A percentile compares a stretch with the other conserved stretches of the same genome.
phyloP scores from a whole-genome alignment of 768 basidiomycete genomes.

The Termitomyces titanicus region DNA sequence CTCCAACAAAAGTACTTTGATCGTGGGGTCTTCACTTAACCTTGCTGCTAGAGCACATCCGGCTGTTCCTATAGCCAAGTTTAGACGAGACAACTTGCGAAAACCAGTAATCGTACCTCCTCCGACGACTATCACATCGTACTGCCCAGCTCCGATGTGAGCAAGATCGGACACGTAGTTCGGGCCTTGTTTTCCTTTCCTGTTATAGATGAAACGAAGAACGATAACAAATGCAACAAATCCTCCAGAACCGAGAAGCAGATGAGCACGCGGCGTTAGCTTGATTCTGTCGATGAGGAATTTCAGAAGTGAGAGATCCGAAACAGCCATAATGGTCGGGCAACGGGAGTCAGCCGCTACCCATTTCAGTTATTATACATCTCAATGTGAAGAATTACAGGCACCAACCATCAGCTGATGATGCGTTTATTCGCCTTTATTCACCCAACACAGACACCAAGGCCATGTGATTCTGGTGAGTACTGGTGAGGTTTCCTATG shows the following conservation, averaged over 20 bases:
- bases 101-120: constrained; percentile 34
- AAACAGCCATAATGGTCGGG: constrained; percentile 8
- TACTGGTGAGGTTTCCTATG: too few species aligned
- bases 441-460: neutral
- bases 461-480: constrained; percentile 6
- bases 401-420: constrained; percentile 9
- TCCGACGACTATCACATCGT: constrained; percentile 51
- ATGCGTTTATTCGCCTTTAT: neutral
- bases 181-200: neutral
- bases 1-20: constrained; percentile 54
- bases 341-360: neutral
- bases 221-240: constrained; percentile 22
- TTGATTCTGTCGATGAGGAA: constrained; percentile 10
- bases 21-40: constrained; percentile 47
- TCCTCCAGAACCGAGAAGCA: constrained; percentile 14
- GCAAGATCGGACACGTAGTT: constrained; percentile 24
- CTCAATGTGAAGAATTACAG: neutral
- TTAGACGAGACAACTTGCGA: neutral
- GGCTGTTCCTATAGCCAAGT: constrained; percentile 40
- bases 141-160: constrained; percentile 25
- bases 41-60: constrained; percentile 60
- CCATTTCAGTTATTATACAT: neutral
- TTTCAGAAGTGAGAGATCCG: neutral
- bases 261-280: constrained; percentile 5
- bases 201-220: constrained; percentile 19